These are phyloP conservation scores for Penicillium thymicola DNA, from an alignment of 2,329 filamentous ascomycete genomes.

Conservation along the genomic window DNA sequence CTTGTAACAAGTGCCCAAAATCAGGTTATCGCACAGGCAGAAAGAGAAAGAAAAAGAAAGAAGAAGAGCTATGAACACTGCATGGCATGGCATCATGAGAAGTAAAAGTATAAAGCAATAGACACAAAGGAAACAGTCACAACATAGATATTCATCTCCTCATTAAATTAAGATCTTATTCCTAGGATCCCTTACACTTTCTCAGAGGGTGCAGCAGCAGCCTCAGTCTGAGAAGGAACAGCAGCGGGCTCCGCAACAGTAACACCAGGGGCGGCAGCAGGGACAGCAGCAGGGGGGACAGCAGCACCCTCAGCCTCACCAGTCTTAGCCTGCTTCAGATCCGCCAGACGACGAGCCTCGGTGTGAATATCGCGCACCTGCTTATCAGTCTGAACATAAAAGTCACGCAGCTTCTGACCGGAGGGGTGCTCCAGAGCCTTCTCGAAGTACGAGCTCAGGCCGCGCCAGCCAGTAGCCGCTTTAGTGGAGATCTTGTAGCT, in stretches of 20 bases:
- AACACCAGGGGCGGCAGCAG: conserved; percentile 10
- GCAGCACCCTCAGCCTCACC: conserved; percentile 29
- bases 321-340: conserved; percentile 67
- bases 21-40: neutral
- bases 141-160: conserved; percentile 4
- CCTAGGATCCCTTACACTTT: conserved; percentile 23
- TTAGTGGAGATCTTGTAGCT: conserved; percentile 77
- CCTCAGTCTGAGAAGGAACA: conserved; percentile 19
- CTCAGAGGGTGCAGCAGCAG: conserved; percentile 26
- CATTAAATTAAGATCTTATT: neutral
- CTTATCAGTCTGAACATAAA: conserved; percentile 80
- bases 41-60: conserved; percentile 3
- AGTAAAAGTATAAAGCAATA: neutral
- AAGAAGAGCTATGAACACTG: neutral
- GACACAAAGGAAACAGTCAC: conserved; percentile 10
- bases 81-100: conserved; percentile 5
- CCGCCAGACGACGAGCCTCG: conserved; percentile 82
- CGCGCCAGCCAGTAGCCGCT: conserved; percentile 64
- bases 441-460: conserved; percentile 86
- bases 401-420: conserved; percentile 79
- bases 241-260: conserved; percentile 8
- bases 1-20: neutral
- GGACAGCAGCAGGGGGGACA: conserved; percentile 6
- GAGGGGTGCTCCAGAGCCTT: conserved; percentile 85
- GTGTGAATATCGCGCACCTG: conserved; percentile 92